Evolutionary conservation across 2,329 filamentous ascomycete genomes (phyloP).

Genomic region (Fusarium citri): DNA sequence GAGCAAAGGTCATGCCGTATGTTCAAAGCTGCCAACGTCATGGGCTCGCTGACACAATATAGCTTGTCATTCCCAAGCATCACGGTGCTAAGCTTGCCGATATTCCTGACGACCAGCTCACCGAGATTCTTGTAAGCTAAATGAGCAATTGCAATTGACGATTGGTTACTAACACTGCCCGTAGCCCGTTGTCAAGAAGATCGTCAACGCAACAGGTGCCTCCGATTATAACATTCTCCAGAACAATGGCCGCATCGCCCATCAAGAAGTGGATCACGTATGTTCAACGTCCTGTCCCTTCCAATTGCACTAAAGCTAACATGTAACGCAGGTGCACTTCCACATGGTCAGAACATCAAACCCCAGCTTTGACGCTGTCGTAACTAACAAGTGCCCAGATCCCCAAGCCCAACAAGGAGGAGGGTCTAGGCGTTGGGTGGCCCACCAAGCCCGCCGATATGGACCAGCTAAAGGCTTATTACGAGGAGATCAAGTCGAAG

Average conservation of each 20-base stretch:
- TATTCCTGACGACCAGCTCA: constrained; percentile 88
- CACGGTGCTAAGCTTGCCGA: constrained; percentile 93
- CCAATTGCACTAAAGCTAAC: constrained; percentile 1
- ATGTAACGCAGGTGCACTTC: constrained; percentile 79
- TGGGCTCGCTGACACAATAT: constrained; percentile 12
- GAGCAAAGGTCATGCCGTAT: constrained; percentile 87
- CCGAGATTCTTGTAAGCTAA: constrained; percentile 78
- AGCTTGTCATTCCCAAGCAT: constrained; percentile 97
- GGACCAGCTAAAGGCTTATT: constrained; percentile 82
- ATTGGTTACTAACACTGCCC: constrained; percentile 8
- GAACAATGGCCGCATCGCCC: constrained; percentile 92
- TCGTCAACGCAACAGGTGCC: constrained; percentile 80
- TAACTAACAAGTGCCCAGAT: constrained; percentile 67
- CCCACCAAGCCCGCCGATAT: constrained; percentile 80
- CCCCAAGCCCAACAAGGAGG: constrained; percentile 86
- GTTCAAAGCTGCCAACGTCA: constrained; percentile 46
- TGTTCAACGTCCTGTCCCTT: constrained; percentile 48
- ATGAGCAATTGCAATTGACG: background rate
- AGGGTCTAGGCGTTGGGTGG: constrained; percentile 86
- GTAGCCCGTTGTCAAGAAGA: constrained; percentile 76
- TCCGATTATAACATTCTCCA: constrained; percentile 93
- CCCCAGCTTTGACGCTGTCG: background rate
- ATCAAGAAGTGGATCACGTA: constrained; percentile 94
- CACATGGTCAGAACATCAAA: constrained; percentile 74
- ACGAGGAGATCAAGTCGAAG: constrained; percentile 88